Percentiles rank a stretch among this genome's conserved stretches.
These are phyloP conservation scores for Pseudopithomyces chartarum DNA, from an alignment of 2,329 filamentous ascomycete genomes.

Conservation along the genomic window DNA sequence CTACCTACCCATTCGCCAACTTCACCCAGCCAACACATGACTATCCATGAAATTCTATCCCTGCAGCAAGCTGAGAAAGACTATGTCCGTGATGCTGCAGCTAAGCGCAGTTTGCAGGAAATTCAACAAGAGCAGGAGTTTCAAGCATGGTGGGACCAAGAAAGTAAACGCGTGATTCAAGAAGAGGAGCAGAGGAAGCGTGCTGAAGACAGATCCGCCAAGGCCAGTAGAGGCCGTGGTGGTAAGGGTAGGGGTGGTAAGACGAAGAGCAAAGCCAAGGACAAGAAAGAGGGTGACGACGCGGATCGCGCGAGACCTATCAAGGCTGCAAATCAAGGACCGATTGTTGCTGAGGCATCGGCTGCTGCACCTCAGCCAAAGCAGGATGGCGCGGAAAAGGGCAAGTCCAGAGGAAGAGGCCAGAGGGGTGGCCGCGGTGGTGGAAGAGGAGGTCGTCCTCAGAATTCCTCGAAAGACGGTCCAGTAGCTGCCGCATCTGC, in stretches of 20 bases:
- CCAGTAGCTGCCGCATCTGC: constrained; percentile 8
- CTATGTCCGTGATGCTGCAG: constrained; percentile 78
- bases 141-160: constrained; percentile 94
- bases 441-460: constrained; percentile 27
- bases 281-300: constrained; percentile 28
- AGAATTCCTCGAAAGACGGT: constrained; percentile 19
- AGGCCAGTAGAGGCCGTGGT: constrained; percentile 30
- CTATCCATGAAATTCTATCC: constrained; percentile 85
- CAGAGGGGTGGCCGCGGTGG: constrained; percentile 29
- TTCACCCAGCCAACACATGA: constrained; percentile 70
- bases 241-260: constrained; percentile 35
- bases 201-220: constrained; percentile 33
- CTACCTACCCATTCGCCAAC: constrained; percentile 64
- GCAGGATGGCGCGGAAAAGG: constrained; percentile 15
- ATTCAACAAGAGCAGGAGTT: constrained; percentile 98
- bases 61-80: constrained; percentile 87
- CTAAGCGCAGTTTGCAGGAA: constrained; percentile 87
- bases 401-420: constrained; percentile 21
- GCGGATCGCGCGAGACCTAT: constrained; percentile 22
- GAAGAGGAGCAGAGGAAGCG: constrained; percentile 54
- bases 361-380: constrained; percentile 14
- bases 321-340: constrained; percentile 13
- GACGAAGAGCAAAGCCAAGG: constrained; percentile 27
- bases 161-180: constrained; percentile 73
- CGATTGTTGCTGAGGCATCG: constrained; percentile 4